phyloP scores from a whole-genome alignment of 306 rosid species.

The Hippophae gyantsensis region DNA sequence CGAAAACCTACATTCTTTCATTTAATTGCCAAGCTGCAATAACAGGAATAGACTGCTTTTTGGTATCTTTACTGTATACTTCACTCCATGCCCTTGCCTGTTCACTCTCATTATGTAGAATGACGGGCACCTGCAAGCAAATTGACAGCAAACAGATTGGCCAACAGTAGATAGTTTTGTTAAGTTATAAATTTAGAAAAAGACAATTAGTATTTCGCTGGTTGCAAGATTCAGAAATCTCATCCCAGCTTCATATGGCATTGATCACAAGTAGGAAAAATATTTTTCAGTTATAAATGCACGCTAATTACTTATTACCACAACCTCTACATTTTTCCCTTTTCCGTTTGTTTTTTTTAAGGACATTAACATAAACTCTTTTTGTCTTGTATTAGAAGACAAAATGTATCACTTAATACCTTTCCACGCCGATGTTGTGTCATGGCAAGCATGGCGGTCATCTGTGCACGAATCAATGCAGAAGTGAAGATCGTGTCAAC shows the following conservation, averaged over 20 bases:
- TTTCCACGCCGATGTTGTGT: conserved; percentile 88
- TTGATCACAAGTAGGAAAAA: background rate
- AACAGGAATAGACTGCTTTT: conserved; percentile 87
- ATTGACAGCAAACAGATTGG: conserved; percentile 20
- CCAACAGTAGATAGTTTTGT: conserved; percentile 1
- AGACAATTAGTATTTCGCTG: background rate
- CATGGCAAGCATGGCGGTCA: conserved; percentile 99
- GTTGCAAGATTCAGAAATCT: background rate
- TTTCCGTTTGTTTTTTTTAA: too few relatives aligned
- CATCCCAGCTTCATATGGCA: background rate
- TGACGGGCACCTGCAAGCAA: conserved; percentile 60
- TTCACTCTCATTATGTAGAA: conserved; percentile 80
- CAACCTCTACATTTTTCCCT: background rate
- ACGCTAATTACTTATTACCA: background rate
- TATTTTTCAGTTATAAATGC: background rate
- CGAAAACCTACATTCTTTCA: conserved; percentile 76
- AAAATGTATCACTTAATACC: conserved; percentile 32
- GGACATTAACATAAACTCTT: background rate
- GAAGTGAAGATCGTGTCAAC: conserved; percentile 89
- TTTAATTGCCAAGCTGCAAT: conserved; percentile 80
- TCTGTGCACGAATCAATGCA: conserved; percentile 92
- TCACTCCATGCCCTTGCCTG: conserved; percentile 84
- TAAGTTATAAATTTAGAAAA: background rate
- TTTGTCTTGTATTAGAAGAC: background rate
- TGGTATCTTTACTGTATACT: conserved; percentile 83